A percentile compares a stretch with the other conserved stretches of the same genome.
phyloP scores from a whole-genome alignment of 208 protist species.

The Leishmania braziliensis region DNA sequence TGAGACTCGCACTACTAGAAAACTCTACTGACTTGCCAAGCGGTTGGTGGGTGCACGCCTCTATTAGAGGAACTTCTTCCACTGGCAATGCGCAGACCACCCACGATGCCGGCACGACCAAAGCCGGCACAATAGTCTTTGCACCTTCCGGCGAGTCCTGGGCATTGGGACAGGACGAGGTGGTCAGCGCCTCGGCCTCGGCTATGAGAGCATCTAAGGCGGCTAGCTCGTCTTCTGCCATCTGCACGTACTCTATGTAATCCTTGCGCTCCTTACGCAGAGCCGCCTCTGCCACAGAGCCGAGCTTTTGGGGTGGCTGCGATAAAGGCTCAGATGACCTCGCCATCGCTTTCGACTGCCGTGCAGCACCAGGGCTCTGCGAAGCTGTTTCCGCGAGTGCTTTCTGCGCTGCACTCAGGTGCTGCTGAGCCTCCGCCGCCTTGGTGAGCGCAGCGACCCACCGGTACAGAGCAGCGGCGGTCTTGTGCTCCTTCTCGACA shows the following conservation, averaged over 20 bases:
- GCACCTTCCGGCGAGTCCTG: not conserved
- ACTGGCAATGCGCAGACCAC: slow-evolving; percentile 14
- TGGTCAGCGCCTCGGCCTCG: slow-evolving; percentile 14
- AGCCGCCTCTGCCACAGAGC: slow-evolving; percentile 3
- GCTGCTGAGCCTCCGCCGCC: slow-evolving; percentile 15
- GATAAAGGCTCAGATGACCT: not conserved
- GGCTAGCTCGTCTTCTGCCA: slow-evolving; percentile 43
- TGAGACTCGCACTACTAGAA: not conserved
- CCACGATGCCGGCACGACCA: slow-evolving; percentile 14
- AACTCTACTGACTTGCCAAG: slow-evolving; percentile 6
- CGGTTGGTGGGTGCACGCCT: slow-evolving; percentile 2
- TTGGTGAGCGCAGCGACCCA: slow-evolving; percentile 36
- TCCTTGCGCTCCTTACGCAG: slow-evolving; percentile 34
- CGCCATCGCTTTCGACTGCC: not conserved
- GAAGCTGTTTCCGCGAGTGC: not conserved
- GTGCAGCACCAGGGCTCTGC: not conserved
- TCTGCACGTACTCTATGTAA: slow-evolving; percentile 39
- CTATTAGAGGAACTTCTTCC: slow-evolving; percentile 5
- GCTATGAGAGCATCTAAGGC: slow-evolving; percentile 33
- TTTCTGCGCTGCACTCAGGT: not conserved
- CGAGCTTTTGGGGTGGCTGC: not conserved
- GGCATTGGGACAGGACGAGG: not conserved
- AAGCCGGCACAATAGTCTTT: slow-evolving; percentile 1
- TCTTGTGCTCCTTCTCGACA: slow-evolving; percentile 17
- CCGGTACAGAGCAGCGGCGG: slow-evolving; percentile 22